Evolutionary conservation across 2,329 filamentous ascomycete species (phyloP).

Genomic region (Aspergillus brasiliensis): DNA sequence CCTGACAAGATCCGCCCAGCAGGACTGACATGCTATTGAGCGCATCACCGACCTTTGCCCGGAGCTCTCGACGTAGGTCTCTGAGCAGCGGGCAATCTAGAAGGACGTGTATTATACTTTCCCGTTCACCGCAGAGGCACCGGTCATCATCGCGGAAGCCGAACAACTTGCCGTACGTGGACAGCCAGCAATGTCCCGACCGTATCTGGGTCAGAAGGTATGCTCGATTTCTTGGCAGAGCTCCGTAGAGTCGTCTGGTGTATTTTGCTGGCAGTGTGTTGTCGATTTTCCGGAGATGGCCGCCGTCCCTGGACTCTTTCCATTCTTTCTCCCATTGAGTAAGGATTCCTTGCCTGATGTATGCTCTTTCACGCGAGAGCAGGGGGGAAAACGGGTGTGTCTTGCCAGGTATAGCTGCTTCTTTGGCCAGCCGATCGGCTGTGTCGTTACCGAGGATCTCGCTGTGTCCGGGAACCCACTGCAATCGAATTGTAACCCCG

Average conservation of each 20-base stretch:
- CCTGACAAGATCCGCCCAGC: slow-evolving; percentile 22
- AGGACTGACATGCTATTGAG: slow-evolving; percentile 24
- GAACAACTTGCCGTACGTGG: slow-evolving; percentile 16
- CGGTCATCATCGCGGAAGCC: slow-evolving; percentile 16
- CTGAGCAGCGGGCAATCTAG: slow-evolving; percentile 22
- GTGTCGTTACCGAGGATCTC: too few species aligned
- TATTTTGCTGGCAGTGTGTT: slow-evolving; percentile 10
- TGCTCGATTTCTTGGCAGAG: slow-evolving; percentile 17
- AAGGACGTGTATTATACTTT: slow-evolving; percentile 25
- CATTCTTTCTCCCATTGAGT: slow-evolving; percentile 17
- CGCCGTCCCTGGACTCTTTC: slow-evolving; percentile 13
- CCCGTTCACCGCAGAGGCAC: slow-evolving; percentile 22
- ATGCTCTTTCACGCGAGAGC: slow-evolving; percentile 14
- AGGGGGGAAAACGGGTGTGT: slow-evolving; percentile 14
- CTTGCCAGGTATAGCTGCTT: slow-evolving; percentile 1
- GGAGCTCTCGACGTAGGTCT: slow-evolving; percentile 3
- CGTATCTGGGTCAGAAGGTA: slow-evolving; percentile 25
- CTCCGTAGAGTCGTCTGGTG: slow-evolving; percentile 16
- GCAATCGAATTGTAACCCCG: too few species aligned
- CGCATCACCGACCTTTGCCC: slow-evolving; percentile 19
- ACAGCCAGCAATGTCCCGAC: slow-evolving; percentile 26
- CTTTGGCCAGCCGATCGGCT: slow-evolving; percentile 14
- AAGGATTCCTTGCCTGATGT: slow-evolving; percentile 11
- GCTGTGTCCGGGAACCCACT: too few species aligned
- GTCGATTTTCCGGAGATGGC: slow-evolving; percentile 14